Conservation (phyloP, 1,284 basidiomycete genomes). For the Peniophora sp. region DNA sequence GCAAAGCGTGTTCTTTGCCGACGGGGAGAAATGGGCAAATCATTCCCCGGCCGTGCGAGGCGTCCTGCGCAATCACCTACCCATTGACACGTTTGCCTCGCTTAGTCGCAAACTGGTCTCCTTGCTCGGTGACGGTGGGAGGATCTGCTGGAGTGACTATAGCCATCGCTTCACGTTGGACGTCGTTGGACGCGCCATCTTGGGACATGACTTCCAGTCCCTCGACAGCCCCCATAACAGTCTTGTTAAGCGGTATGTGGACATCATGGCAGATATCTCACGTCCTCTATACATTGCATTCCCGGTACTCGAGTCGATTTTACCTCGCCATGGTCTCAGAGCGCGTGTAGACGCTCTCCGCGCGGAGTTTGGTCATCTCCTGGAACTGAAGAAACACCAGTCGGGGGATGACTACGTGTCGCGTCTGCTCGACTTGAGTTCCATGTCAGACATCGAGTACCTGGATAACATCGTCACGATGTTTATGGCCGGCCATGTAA, state of each 20-base stretch:
- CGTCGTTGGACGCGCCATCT: not conserved
- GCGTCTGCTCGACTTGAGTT: not conserved
- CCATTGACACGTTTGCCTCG: not conserved
- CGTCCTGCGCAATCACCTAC: not conserved
- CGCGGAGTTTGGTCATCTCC: not conserved
- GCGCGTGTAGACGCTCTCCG: not conserved
- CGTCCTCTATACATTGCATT: conserved; percentile 1
- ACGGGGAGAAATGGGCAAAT: conserved; percentile 1
- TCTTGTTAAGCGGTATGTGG: not conserved
- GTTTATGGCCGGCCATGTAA: conserved; percentile 2
- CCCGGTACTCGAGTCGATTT: not conserved
- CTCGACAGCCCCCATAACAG: not conserved
- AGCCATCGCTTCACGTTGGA: not conserved
- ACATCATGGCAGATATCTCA: not conserved
- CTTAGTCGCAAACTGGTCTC: not conserved
- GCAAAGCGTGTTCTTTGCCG: not conserved
- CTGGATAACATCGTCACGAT: conserved; percentile 1
- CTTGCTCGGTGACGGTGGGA: conserved; percentile 1
- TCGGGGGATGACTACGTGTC: not conserved
- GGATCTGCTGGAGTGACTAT: not conserved
- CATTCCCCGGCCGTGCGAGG: not conserved
- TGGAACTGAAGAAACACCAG: not conserved
- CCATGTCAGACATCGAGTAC: not conserved
- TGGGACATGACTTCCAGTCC: conserved; percentile 2
- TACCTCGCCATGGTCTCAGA: not conserved